Evolutionary conservation across 2,329 filamentous ascomycete genomes (phyloP).

Genomic region (Ilyonectria mors-panacis): DNA sequence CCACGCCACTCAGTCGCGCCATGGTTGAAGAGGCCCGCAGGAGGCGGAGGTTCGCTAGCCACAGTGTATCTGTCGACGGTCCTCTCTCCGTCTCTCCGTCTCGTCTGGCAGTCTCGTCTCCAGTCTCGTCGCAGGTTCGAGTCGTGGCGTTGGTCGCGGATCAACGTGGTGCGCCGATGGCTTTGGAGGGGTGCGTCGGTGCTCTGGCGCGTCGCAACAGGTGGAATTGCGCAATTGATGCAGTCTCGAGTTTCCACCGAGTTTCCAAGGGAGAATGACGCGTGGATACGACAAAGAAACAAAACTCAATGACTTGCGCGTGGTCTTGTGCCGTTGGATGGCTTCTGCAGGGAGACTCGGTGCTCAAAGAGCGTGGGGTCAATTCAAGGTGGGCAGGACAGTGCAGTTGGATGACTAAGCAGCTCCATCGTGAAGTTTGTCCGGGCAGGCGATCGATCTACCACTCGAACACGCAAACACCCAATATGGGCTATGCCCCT

Average conservation of each 20-base stretch:
- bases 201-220: conserved; percentile 1
- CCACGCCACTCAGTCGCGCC: conserved; percentile 45
- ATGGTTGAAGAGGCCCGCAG: conserved; percentile 15
- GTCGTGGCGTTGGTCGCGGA: background rate
- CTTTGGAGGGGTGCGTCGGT: background rate
- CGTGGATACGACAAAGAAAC: background rate
- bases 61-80: background rate
- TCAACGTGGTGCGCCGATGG: background rate
- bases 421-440: background rate
- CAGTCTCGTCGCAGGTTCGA: background rate
- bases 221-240: background rate
- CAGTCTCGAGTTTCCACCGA: background rate
- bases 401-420: background rate
- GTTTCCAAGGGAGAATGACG: background rate
- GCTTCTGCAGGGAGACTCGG: background rate
- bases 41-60: background rate
- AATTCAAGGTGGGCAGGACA: background rate
- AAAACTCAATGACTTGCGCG: background rate
- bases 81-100: background rate
- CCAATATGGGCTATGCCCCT: no score
- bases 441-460: background rate
- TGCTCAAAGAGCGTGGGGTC: conserved; percentile 4
- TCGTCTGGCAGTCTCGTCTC: background rate
- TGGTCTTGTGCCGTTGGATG: background rate
- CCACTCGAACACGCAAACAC: no score